These are phyloP conservation scores for Dryadomyces quercivorus DNA, from an alignment of 2,329 filamentous ascomycete genomes.

Conservation along the genomic window DNA sequence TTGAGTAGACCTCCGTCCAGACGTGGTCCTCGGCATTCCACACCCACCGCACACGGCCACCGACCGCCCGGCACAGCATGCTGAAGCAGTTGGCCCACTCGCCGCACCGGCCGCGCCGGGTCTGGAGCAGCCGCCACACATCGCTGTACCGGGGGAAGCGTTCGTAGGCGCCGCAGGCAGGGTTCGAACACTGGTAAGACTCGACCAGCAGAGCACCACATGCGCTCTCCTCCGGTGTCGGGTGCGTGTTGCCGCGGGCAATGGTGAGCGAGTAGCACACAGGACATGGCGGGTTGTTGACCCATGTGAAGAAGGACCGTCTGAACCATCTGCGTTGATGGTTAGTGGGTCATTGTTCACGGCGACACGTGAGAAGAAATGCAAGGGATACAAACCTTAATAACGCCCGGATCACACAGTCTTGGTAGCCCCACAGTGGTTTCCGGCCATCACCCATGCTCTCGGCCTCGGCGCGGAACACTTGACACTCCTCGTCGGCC, in stretches of 20 bases:
- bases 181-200: slow-evolving; percentile 73
- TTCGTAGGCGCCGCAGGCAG: slow-evolving; percentile 65
- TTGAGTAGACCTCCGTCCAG: slow-evolving; percentile 95
- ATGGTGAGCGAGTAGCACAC: slow-evolving; percentile 74
- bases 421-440: slow-evolving; percentile 92
- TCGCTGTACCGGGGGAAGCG: slow-evolving; percentile 87
- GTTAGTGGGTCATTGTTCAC: neutral
- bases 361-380: neutral
- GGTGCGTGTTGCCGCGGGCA: slow-evolving; percentile 69
- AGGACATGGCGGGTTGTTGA: slow-evolving; percentile 85
- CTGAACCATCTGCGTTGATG: slow-evolving; percentile 69
- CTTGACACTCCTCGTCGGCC: slow-evolving; percentile 85
- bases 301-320: slow-evolving; percentile 86
- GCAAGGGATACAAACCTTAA: slow-evolving; percentile 48
- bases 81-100: slow-evolving; percentile 99
- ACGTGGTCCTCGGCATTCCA: slow-evolving; percentile 98
- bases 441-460: slow-evolving; percentile 71
- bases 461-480: slow-evolving; percentile 75
- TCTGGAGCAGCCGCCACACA: slow-evolving; percentile 84
- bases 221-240: slow-evolving; percentile 78
- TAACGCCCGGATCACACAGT: slow-evolving; percentile 84
- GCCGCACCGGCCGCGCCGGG: slow-evolving; percentile 71
- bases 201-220: slow-evolving; percentile 81
- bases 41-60: slow-evolving; percentile 86
- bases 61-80: slow-evolving; percentile 91